Base-by-base conservation (phyloP, 208 protist species). In the Hexamita inflata region DNA sequence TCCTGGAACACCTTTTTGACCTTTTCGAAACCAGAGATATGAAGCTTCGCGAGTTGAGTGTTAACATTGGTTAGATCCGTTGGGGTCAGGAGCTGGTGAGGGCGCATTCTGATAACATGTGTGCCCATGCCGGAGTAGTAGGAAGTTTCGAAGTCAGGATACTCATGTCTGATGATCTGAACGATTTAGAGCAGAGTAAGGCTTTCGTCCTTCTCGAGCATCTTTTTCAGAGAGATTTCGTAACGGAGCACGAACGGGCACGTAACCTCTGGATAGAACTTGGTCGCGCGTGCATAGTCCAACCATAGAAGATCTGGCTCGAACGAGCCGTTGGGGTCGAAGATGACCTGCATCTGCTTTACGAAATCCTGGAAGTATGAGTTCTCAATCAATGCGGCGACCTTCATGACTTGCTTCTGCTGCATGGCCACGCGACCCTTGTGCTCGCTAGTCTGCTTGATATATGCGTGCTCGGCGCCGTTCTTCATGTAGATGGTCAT, bases 281-380 rank as follows among this genome's bases (percentile, higher is more conserved):
- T 24, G 45, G 19, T n/a, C n/a, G n/a, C n/a, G n/a, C n/a, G n/a
- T n/a, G n/a, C n/a, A n/a, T n/a, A n/a, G n/a, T n/a, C n/a, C n/a
- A n/a, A n/a, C n/a, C n/a, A n/a, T n/a, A n/a, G n/a, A n/a, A n/a
- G n/a, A n/a, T n/a, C n/a, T n/a, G n/a, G n/a, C n/a, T n/a, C n/a
- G n/a, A n/a, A n/a, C n/a, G n/a, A n/a, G n/a, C n/a, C n/a, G n/a
- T n/a, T n/a, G n/a, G 45, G 45, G 19, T 53, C 45, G 19, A 53
- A 53, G 11, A 24, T 19, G 19, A 53, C 19, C 19, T 4, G 11
- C 45, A 4, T 24, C 19, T 4, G 19, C 4, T 53, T 19, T 24
- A 78, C 41, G 40, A 83, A 84, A 77, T 96, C 88, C 39, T 94
- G 94, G 80, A 98, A 94, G 82, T 96, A 98, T 73, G 91, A 92